phyloP scores from a whole-genome alignment of 352 stramenopile genomes.

The Sclerospora graminicola region DNA sequence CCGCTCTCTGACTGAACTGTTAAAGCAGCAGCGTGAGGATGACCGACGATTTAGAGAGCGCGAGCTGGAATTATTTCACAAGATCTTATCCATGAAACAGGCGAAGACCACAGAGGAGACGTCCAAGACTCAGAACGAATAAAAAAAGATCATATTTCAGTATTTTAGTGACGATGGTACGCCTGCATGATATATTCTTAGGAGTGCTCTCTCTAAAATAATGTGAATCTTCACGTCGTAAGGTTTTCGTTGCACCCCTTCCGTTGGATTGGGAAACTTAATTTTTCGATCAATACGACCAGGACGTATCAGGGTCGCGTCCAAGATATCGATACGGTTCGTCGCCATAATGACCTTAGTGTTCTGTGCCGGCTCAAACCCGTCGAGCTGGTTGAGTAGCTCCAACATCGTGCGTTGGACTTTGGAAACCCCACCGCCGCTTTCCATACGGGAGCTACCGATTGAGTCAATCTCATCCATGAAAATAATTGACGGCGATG shows the following conservation, averaged over 20 bases:
- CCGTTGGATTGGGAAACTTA: slow-evolving; percentile 99
- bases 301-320: slow-evolving; percentile 96
- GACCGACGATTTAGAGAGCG: no score
- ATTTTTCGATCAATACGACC: slow-evolving; percentile 99
- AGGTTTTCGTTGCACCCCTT: no score
- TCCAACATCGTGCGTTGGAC: slow-evolving; percentile 99
- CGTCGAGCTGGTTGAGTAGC: slow-evolving; percentile 99
- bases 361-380: slow-evolving; percentile 97
- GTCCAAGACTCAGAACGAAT: no score
- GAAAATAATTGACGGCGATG: slow-evolving; percentile 99
- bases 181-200: no score
- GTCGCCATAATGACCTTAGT: slow-evolving; percentile 99
- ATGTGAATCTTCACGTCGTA: slow-evolving; percentile 99
- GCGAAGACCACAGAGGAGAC: no score
- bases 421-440: slow-evolving; percentile 93
- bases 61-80: no score
- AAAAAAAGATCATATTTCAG: no score
- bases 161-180: no score
- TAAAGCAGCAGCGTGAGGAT: no score
- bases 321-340: slow-evolving; percentile 98
- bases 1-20: no score
- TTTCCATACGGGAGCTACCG: slow-evolving; percentile 96
- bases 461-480: slow-evolving; percentile 99
- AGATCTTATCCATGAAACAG: no score
- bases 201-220: no score